phyloP scores from a whole-genome alignment of 2,329 filamentous ascomycete species.

The Diatrype stigma region DNA sequence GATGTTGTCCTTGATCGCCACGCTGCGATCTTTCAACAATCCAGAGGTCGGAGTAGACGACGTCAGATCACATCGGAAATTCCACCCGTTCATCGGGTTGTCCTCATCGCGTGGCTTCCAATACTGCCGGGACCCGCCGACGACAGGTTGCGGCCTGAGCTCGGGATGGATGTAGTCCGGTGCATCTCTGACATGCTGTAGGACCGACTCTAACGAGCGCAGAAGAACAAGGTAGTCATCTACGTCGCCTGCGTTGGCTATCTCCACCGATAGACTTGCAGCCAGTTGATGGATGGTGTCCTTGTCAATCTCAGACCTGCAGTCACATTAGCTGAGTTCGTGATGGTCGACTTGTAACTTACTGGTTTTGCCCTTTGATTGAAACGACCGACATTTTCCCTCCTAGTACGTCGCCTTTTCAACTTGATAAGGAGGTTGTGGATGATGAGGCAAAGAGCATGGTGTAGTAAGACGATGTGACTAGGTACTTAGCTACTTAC shows the following conservation, averaged over 20 bases:
- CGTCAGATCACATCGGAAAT: slow-evolving; percentile 25
- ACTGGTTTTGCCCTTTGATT: slow-evolving; percentile 1
- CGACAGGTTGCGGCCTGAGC: slow-evolving; percentile 13
- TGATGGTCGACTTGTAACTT: background rate
- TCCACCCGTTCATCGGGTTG: slow-evolving; percentile 32
- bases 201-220: slow-evolving; percentile 22
- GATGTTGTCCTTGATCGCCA: slow-evolving; percentile 17
- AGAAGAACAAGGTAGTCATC: slow-evolving; percentile 24
- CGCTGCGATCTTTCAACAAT: slow-evolving; percentile 9
- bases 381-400: slow-evolving; percentile 16
- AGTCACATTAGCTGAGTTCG: background rate
- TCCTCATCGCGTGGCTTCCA: slow-evolving; percentile 14
- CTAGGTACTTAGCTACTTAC: too few species aligned
- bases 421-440: background rate
- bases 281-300: slow-evolving; percentile 16
- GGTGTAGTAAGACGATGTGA: too few species aligned
- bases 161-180: slow-evolving; percentile 24
- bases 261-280: slow-evolving; percentile 10
- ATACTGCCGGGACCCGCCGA: slow-evolving; percentile 12
- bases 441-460: too few species aligned
- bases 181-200: slow-evolving; percentile 18
- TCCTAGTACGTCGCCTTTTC: background rate
- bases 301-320: slow-evolving; percentile 8
- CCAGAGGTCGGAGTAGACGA: slow-evolving; percentile 6
- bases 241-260: slow-evolving; percentile 17